Evolutionary conservation across 148 eudicot species (phyloP).

Genomic region (Rhododendron simsii): DNA sequence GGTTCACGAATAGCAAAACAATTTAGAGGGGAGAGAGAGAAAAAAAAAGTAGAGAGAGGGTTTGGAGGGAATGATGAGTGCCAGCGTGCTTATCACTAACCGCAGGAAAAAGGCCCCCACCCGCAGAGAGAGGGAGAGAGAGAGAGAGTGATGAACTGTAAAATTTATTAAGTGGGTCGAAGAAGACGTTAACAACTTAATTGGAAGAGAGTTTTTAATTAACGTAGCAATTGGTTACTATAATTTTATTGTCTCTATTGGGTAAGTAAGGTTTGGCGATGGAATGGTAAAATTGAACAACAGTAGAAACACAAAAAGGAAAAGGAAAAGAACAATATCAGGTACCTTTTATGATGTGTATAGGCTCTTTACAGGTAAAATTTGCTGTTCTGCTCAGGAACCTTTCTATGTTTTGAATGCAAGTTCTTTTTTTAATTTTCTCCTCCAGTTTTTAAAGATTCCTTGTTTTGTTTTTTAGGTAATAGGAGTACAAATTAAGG

Average conservation of each 20-base stretch:
- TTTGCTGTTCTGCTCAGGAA: neutral
- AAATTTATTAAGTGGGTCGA: neutral
- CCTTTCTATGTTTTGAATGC: neutral
- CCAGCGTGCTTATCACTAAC: constrained; percentile 72
- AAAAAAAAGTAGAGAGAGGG: constrained; percentile 20
- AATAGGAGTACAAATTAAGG: neutral
- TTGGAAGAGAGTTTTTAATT: neutral
- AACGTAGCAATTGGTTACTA: neutral
- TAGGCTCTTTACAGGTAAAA: constrained; percentile 3
- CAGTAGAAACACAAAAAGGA: neutral
- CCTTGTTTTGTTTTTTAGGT: neutral
- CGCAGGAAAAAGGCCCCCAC: constrained; percentile 13
- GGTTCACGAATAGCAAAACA: neutral
- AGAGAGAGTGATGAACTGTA: neutral
- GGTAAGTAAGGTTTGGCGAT: neutral
- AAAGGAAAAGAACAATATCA: neutral
- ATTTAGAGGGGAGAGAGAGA: constrained; percentile 4
- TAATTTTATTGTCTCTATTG: neutral
- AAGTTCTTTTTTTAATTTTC: neutral
- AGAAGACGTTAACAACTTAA: neutral
- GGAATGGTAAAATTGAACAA: neutral
- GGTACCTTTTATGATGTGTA: neutral
- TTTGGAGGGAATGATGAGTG: constrained; percentile 58
- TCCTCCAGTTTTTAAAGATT: neutral
- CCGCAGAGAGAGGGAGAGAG: neutral